phyloP scores from a whole-genome alignment of 495 filamentous ascomycete genomes.

The Neurospora terricola region DNA sequence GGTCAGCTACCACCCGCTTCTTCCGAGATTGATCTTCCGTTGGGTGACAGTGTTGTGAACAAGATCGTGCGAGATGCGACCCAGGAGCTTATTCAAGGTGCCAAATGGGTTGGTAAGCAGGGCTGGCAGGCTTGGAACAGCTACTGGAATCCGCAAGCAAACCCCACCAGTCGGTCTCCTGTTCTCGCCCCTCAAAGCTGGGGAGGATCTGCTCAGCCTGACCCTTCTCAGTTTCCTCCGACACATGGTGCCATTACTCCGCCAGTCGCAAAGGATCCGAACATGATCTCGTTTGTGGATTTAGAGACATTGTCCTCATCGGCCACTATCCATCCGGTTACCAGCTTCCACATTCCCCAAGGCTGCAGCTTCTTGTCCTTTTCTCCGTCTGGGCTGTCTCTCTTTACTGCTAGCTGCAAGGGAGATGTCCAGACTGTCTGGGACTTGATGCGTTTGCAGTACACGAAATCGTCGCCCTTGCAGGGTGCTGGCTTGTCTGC shows the following conservation, averaged over 20 bases:
- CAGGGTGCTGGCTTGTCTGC: conserved; percentile 26
- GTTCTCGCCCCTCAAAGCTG: conserved; percentile 19
- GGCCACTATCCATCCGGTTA: conserved; percentile 48
- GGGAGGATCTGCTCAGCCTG: conserved; percentile 25
- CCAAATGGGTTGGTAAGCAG: conserved; percentile 78
- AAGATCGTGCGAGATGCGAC: conserved; percentile 79
- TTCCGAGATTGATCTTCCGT: conserved; percentile 66
- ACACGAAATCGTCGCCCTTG: conserved; percentile 42
- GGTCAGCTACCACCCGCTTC: conserved; percentile 66
- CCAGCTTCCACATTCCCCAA: conserved; percentile 69
- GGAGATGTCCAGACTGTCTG: conserved; percentile 88
- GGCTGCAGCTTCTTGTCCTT: conserved; percentile 91
- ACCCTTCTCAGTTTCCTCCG: conserved; percentile 55
- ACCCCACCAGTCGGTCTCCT: conserved; percentile 30
- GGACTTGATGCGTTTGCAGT: conserved; percentile 72
- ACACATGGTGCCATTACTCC: conserved; percentile 53
- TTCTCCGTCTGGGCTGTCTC: conserved; percentile 68
- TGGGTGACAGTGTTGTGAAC: conserved; percentile 72
- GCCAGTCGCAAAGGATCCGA: conserved; percentile 52
- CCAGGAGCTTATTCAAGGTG: conserved; percentile 82
- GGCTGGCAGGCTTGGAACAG: conserved; percentile 78
- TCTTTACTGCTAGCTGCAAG: conserved; percentile 85
- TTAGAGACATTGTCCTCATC: conserved; percentile 48
- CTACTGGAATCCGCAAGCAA: conserved; percentile 60
- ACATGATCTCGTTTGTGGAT: conserved; percentile 78